Evolutionary conservation across 306 rosid genomes (phyloP).

Genomic region (Prunus dulcis): DNA sequence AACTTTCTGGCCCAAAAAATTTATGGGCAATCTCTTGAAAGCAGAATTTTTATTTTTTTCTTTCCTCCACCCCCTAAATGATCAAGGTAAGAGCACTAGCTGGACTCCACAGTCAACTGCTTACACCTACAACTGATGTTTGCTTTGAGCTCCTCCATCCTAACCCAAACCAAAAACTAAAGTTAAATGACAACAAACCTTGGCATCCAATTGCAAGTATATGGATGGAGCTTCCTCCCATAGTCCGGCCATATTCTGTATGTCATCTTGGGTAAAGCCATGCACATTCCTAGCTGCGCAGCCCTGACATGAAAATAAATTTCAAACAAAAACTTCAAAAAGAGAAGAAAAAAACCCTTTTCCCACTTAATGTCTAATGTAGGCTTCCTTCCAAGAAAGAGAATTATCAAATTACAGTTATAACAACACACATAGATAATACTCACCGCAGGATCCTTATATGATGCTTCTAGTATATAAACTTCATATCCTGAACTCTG

Average conservation of each 20-base stretch:
- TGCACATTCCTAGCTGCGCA: constrained; percentile 98
- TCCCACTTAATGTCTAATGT: constrained; percentile 9
- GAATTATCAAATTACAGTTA: constrained; percentile 16
- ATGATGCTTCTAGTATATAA: constrained; percentile 86
- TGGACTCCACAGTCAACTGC: neutral
- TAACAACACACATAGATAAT: constrained; percentile 15
- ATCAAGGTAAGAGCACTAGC: neutral
- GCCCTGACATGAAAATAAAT: constrained; percentile 55
- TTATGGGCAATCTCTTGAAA: too few relatives aligned
- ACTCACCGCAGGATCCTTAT: constrained; percentile 91
- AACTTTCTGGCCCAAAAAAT: neutral
- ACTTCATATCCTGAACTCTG: constrained; percentile 98
- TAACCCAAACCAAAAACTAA: neutral
- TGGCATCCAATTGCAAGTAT: constrained; percentile 74
- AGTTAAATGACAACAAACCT: constrained; percentile 49
- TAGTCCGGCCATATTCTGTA: constrained; percentile 73
- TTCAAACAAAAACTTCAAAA: constrained; percentile 19
- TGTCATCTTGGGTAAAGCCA: constrained; percentile 64
- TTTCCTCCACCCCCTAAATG: neutral
- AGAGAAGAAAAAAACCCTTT: neutral
- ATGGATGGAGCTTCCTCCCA: constrained; percentile 92
- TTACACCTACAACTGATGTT: neutral
- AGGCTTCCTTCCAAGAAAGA: neutral
- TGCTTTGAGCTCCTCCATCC: constrained; percentile 1
- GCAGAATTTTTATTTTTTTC: neutral